Conservation (phyloP, 2,329 filamentous ascomycete genomes). For the Pseudopyricularia cyperi region DNA sequence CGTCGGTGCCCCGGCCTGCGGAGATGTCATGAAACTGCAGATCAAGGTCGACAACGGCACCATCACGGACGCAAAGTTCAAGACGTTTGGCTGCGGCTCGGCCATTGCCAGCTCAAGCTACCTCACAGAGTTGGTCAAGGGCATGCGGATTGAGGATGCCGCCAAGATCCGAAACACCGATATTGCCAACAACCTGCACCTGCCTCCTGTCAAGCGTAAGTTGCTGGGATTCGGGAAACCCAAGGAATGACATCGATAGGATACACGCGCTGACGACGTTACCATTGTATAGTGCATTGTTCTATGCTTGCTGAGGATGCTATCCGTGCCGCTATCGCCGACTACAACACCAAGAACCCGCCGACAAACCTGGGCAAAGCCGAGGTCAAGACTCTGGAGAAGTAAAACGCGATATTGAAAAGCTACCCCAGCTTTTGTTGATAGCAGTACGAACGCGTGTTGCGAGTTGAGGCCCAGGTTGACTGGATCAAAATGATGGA, state of each 20-base stretch:
- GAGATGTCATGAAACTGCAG: slow-evolving; percentile 89
- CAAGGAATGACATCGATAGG: slow-evolving; percentile 51
- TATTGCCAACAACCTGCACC: slow-evolving; percentile 89
- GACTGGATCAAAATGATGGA: background rate
- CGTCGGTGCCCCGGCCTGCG: slow-evolving; percentile 80
- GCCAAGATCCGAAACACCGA: slow-evolving; percentile 90
- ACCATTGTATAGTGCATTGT: slow-evolving; percentile 54
- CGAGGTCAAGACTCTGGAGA: slow-evolving; percentile 1
- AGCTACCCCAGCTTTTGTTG: background rate
- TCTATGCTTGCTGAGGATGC: slow-evolving; percentile 88
- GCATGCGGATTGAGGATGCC: slow-evolving; percentile 82
- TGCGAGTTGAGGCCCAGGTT: background rate
- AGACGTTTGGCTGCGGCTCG: slow-evolving; percentile 90
- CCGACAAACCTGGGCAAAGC: slow-evolving; percentile 50
- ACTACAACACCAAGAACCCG: slow-evolving; percentile 88
- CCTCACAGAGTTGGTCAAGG: slow-evolving; percentile 83
- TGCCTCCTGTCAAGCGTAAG: slow-evolving; percentile 78
- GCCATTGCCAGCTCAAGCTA: slow-evolving; percentile 94
- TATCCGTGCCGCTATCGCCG: slow-evolving; percentile 81
- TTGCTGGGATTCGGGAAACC: slow-evolving; percentile 28
- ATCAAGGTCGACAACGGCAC: slow-evolving; percentile 87
- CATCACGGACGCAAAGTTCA: slow-evolving; percentile 93
- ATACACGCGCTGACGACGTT: slow-evolving; percentile 5
- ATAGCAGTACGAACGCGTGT: too few species aligned
- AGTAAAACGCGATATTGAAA: background rate